These are phyloP conservation scores for Cytospora piceicola DNA, from an alignment of 2,329 filamentous ascomycete species.

Conservation along the genomic window DNA sequence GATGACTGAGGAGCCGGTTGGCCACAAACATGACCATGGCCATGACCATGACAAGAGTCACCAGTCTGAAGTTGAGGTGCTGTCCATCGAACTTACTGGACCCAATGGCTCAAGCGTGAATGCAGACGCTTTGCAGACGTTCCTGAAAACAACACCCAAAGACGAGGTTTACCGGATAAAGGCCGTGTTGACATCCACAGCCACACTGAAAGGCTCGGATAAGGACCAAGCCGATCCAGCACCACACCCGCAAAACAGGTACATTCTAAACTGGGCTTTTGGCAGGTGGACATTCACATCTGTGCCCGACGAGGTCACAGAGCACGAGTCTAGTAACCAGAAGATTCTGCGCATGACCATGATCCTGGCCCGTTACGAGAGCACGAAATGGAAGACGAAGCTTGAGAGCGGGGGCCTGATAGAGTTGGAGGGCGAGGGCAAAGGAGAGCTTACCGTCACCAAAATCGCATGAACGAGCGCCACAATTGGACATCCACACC, in stretches of 20 bases:
- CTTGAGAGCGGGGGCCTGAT: conserved; percentile 62
- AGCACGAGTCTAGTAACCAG: conserved; percentile 61
- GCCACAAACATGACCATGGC: conserved; percentile 46
- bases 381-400: conserved; percentile 76
- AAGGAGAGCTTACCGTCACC: conserved; percentile 56
- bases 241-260: conserved; percentile 52
- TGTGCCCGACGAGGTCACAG: conserved; percentile 44
- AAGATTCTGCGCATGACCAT: conserved; percentile 71
- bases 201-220: conserved; percentile 55
- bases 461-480: conserved; percentile 47
- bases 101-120: conserved; percentile 49
- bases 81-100: conserved; percentile 73
- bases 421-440: conserved; percentile 48
- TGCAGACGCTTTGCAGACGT: conserved; percentile 63
- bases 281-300: conserved; percentile 90
- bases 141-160: conserved; percentile 78
- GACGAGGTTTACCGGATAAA: conserved; percentile 98
- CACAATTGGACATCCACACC: neutral
- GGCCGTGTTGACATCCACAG: conserved; percentile 58
- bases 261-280: conserved; percentile 98
- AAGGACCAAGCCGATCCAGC: conserved; percentile 46
- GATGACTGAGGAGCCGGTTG: conserved; percentile 48
- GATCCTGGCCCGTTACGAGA: conserved; percentile 74
- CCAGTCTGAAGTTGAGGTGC: conserved; percentile 90
- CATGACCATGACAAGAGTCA: conserved; percentile 55